phyloP scores from a whole-genome alignment of 345 rosid species.

The Carallia pectinifolia region DNA sequence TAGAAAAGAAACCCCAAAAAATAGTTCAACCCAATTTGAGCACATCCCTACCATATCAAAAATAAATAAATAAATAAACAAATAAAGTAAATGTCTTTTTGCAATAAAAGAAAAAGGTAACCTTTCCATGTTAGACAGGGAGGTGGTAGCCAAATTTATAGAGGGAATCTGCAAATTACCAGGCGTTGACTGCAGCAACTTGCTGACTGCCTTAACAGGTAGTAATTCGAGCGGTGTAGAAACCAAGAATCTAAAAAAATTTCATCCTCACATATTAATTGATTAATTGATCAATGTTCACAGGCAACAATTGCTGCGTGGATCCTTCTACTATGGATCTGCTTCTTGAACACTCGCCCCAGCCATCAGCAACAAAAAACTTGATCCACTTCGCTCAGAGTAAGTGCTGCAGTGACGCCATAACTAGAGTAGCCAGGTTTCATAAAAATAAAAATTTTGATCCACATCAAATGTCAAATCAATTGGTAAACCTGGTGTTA shows the following conservation, averaged over 20 bases:
- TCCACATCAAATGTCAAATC: neutral
- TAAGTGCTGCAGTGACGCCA: conserved; percentile 14
- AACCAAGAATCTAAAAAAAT: neutral
- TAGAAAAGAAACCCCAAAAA: too few relatives aligned
- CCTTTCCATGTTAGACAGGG: conserved; percentile 24
- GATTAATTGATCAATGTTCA: neutral
- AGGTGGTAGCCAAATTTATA: conserved; percentile 32
- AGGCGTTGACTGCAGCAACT: conserved; percentile 44
- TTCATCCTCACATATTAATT: neutral
- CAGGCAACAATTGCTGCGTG: conserved; percentile 64
- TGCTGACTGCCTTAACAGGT: conserved; percentile 54
- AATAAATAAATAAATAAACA: too few relatives aligned
- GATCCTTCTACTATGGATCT: conserved; percentile 33
- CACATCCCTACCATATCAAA: too few relatives aligned
- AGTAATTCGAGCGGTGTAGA: neutral
- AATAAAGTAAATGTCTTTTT: too few relatives aligned
- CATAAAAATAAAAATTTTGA: neutral
- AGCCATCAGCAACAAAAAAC: conserved; percentile 51
- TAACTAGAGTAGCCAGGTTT: too few relatives aligned
- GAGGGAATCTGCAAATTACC: conserved; percentile 34
- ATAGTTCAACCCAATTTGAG: too few relatives aligned
- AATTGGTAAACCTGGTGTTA: neutral
- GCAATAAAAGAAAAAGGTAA: too few relatives aligned
- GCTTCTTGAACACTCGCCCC: conserved; percentile 55
- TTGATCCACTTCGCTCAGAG: conserved; percentile 63